phyloP scores from a whole-genome alignment of 305 asterid species.

The Caryopteris hybrid region DNA sequence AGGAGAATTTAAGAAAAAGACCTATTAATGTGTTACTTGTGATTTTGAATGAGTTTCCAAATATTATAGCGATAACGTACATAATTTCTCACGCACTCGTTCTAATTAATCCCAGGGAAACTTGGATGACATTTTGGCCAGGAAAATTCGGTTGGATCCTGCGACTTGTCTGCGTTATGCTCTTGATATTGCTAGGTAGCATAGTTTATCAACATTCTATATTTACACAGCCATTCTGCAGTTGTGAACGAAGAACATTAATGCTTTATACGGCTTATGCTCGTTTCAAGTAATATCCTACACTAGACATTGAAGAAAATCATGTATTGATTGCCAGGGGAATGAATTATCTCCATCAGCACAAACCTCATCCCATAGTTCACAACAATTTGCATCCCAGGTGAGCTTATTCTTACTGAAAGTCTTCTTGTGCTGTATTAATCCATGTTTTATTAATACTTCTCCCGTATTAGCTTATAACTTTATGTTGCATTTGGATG shows the following conservation, averaged over 20 bases:
- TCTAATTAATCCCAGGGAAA: slow-evolving; percentile 35
- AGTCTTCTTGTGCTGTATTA: not conserved
- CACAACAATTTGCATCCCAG: slow-evolving; percentile 53
- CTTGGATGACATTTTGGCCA: slow-evolving; percentile 45
- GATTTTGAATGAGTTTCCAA: not conserved
- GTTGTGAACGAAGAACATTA: not conserved
- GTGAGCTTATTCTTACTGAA: slow-evolving; percentile 18
- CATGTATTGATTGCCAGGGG: slow-evolving; percentile 40
- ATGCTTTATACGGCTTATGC: not conserved
- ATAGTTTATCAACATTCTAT: not conserved
- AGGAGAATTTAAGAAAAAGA: not conserved
- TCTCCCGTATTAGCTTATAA: too few relatives aligned
- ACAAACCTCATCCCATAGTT: slow-evolving; percentile 55
- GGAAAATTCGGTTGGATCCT: slow-evolving; percentile 44
- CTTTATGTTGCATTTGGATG: too few relatives aligned
- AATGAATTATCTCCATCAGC: slow-evolving; percentile 67
- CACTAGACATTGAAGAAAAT: not conserved
- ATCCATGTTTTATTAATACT: not conserved
- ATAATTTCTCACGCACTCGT: not conserved
- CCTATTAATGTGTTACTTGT: not conserved
- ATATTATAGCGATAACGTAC: not conserved
- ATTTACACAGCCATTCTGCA: not conserved
- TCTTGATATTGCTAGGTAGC: slow-evolving; percentile 60
- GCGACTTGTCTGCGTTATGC: slow-evolving; percentile 57
- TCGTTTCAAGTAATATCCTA: not conserved